A percentile compares a stretch with the other conserved stretches of the same genome.
These are phyloP conservation scores for Articulospora tetracladia DNA, from an alignment of 495 filamentous ascomycete species.

Conservation along the genomic window DNA sequence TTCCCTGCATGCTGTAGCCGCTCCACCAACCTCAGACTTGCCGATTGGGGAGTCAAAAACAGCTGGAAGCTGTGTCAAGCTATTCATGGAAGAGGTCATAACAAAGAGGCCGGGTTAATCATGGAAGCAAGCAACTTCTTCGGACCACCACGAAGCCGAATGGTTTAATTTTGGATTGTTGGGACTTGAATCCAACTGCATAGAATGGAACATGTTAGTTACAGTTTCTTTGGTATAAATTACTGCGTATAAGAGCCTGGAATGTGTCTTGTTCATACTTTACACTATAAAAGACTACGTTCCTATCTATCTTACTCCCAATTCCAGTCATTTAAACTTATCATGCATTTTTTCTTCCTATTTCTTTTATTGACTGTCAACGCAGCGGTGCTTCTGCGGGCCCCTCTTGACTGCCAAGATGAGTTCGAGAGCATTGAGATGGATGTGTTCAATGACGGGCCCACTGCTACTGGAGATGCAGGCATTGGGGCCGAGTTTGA, in stretches of 20 bases:
- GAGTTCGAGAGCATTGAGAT: slow-evolving; percentile 9
- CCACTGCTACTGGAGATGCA: slow-evolving; percentile 17
- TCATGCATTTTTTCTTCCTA: slow-evolving; percentile 8
- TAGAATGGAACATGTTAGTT: background rate
- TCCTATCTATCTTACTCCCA: background rate
- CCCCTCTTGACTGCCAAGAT: slow-evolving; percentile 3
- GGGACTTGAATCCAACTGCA: background rate
- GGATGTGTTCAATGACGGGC: slow-evolving; percentile 5
- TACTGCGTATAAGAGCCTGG: slow-evolving; percentile 1
- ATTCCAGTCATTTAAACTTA: background rate
- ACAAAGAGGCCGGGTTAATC: too few relatives aligned
- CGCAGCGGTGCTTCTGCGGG: slow-evolving; percentile 7
- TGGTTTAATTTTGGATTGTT: too few relatives aligned
- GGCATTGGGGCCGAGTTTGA: slow-evolving; percentile 26
- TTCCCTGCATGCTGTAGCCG: too few relatives aligned
- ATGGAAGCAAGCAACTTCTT: too few relatives aligned
- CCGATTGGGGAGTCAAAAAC: too few relatives aligned
- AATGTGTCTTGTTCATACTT: slow-evolving; percentile 1
- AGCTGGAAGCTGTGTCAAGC: too few relatives aligned
- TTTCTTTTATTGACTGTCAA: background rate
- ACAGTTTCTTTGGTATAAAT: too few relatives aligned
- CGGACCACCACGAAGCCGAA: too few relatives aligned
- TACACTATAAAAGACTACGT: background rate
- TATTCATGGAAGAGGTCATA: too few relatives aligned
- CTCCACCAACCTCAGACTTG: too few relatives aligned